These are phyloP conservation scores for Phytophthora syringae DNA, from an alignment of 352 stramenopile genomes.

Conservation along the genomic window DNA sequence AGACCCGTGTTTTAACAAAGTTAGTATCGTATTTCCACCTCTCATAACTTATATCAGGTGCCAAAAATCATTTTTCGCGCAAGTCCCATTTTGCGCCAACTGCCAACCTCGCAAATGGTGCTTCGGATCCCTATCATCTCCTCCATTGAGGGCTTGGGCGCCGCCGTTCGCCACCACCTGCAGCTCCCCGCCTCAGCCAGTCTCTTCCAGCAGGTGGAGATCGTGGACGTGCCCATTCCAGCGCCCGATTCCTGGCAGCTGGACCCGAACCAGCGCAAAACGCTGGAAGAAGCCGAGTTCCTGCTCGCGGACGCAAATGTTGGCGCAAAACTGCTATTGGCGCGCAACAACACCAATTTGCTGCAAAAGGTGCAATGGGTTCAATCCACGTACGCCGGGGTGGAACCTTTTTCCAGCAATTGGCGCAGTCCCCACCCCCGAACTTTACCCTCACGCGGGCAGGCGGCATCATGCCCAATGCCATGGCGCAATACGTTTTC, in stretches of 20 bases:
- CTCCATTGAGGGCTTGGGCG: conserved; percentile 35
- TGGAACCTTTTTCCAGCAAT: conserved; percentile 46
- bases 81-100: not conserved
- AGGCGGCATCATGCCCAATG: conserved; percentile 50
- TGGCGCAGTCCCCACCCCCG: conserved; percentile 11
- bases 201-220: conserved; percentile 34
- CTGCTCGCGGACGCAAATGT: conserved; percentile 42
- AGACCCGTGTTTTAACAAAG: not conserved
- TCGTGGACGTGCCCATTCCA: conserved; percentile 41
- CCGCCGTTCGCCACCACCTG: conserved; percentile 35
- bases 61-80: too few species aligned
- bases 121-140: conserved; percentile 48
- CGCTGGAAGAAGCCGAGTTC: conserved; percentile 35
- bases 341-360: conserved; percentile 18
- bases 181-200: conserved; percentile 6
- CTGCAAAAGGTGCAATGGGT: conserved; percentile 49
- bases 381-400: conserved; percentile 56
- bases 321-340: conserved; percentile 36
- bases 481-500: conserved; percentile 60
- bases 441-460: conserved; percentile 50
- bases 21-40: not conserved
- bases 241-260: conserved; percentile 23
- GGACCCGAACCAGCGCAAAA: conserved; percentile 23
- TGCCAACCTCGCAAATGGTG: conserved; percentile 17
- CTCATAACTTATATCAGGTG: not conserved